Base-by-base conservation (phyloP, 106 monocot species). In the Apostasia ramifera region DNA sequence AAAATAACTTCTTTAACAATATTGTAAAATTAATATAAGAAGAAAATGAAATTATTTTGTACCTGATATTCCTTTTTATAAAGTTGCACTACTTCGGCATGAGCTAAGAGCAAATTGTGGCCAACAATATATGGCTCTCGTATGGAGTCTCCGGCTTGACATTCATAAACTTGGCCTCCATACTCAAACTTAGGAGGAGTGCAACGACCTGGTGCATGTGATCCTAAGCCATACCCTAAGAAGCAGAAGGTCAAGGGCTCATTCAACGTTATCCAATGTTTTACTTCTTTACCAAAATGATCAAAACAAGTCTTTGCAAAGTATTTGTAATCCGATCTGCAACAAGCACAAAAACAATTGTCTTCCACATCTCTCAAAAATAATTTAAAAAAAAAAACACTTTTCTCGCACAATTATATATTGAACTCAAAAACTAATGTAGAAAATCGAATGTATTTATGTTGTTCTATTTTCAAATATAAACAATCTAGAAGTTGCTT, bases 261-360 rank as follows among this genome's bases (percentile, higher is more conserved):
- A 5, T 79, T 79, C 37, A 79, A 52, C 2, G 78, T 79, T 45
- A 68, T 73, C 78, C 78, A 79, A 9, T 69, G 54, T 40, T 73
- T 68, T 5, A 79, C 79, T 6, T 63, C 49, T 10, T 79, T 73
- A 1, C 79, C 73, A 26, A 79, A 79, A 47, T 69, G 63, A 11
- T n/a, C 40, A 6, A 73, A 74, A 42, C 79, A 79, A 0, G 74
- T 45, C 1, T 74, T 57, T 1, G 63, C 55, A 43, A 26, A 79
- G 15, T 79, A 56, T 38, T 37, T 40, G 47, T 40, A 79, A 50
- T 79, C 79, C 4, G 63, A 54, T 9, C 78, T 79, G 47, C 5
- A 66, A 62, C 42, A 40, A 26, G 39, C 8, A 60, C 2, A 40
- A 7, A 26, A 26, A 26, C 26, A 26, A 26, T 26, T 26, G 26